phyloP scores from a whole-genome alignment of 2,329 filamentous ascomycete genomes.

The Cordyceps cateniannulata region DNA sequence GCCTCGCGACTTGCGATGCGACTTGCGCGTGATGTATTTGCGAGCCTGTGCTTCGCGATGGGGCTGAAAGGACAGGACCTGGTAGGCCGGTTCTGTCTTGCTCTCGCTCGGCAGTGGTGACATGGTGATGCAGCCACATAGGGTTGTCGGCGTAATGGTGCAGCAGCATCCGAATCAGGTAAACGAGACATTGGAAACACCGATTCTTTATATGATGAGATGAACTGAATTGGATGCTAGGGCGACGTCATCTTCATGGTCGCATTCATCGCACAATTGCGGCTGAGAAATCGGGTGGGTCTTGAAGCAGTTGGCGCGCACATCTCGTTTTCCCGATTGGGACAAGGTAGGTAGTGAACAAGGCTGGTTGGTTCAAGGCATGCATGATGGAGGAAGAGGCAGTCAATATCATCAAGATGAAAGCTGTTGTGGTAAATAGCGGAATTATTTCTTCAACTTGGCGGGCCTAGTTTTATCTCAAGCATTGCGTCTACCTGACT shows the following conservation, averaged over 20 bases:
- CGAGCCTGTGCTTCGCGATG: slow-evolving; percentile 9
- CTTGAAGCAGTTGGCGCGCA: neutral
- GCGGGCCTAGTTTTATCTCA: too few species aligned
- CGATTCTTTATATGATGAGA: neutral
- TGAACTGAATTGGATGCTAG: neutral
- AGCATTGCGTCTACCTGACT: too few species aligned
- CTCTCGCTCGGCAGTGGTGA: neutral
- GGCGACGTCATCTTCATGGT: neutral
- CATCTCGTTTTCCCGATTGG: slow-evolving; percentile 18
- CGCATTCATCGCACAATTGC: slow-evolving; percentile 7
- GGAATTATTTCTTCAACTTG: too few species aligned
- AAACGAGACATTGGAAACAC: neutral
- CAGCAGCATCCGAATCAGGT: neutral
- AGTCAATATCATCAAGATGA: too few species aligned
- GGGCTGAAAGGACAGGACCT: slow-evolving; percentile 6
- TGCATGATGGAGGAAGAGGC: neutral
- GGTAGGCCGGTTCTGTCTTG: slow-evolving; percentile 2
- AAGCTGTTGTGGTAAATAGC: too few species aligned
- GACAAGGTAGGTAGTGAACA: neutral
- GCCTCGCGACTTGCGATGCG: slow-evolving; percentile 16
- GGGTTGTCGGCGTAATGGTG: neutral
- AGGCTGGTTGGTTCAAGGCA: neutral
- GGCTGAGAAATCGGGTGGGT: slow-evolving; percentile 1
- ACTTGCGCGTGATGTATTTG: slow-evolving; percentile 17
- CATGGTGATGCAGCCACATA: neutral